Conservation (phyloP, 257 asterid species). For the Verbascum thapsus region DNA sequence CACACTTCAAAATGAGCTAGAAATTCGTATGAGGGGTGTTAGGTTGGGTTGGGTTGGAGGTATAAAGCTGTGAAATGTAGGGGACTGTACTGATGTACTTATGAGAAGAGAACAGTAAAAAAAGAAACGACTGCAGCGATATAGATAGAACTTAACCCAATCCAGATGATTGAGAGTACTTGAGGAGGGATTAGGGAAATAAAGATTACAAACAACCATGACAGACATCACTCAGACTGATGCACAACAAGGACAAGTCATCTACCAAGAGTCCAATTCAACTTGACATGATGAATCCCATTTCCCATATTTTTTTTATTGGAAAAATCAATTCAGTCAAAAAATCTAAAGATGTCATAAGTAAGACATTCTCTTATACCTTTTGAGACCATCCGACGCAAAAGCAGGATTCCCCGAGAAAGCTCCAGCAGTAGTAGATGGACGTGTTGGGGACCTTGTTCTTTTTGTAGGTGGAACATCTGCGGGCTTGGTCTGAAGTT, state of each 20-base stretch:
- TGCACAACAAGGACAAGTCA: background rate
- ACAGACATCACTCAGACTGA: conserved; percentile 14
- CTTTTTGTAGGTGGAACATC: conserved; percentile 62
- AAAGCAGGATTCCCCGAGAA: conserved; percentile 38
- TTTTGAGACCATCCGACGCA: conserved; percentile 40
- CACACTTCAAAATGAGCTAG: conserved; percentile 1
- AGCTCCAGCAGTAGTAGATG: conserved; percentile 39
- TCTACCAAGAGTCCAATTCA: conserved; percentile 11
- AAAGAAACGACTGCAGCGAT: conserved; percentile 42
- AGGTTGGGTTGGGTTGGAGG: too few relatives aligned
- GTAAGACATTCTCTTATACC: conserved; percentile 40
- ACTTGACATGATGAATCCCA: conserved; percentile 1
- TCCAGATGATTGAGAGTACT: conserved; percentile 37
- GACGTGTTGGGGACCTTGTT: conserved; percentile 71
- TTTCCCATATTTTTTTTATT: conserved; percentile 5
- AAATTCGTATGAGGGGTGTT: too few relatives aligned
- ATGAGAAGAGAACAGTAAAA: conserved; percentile 43
- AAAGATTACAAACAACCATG: background rate
- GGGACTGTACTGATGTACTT: conserved; percentile 43
- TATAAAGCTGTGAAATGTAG: conserved; percentile 38
- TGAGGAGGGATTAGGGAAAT: conserved; percentile 10
- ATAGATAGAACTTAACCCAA: conserved; percentile 39
- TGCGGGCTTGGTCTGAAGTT: conserved; percentile 43
- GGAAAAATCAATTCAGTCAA: conserved; percentile 7
- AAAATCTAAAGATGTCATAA: conserved; percentile 12